Conservation (phyloP, 148 eudicot species). For the Amaranthus cruentus region DNA sequence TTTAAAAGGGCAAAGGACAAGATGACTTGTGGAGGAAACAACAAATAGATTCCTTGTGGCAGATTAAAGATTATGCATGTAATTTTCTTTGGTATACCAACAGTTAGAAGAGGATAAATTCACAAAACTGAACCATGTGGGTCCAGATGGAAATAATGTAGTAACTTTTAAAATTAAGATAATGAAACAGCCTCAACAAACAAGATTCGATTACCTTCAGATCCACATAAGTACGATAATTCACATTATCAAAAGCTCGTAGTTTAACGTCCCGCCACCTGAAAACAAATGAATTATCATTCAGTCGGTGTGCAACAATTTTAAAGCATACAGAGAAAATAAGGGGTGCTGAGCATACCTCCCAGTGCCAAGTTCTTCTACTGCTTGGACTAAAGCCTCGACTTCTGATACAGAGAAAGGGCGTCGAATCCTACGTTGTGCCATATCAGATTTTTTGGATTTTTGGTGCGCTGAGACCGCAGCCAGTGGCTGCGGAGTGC, state of each 20-base stretch:
- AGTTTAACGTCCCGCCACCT: constrained; percentile 97
- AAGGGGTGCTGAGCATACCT: constrained; percentile 38
- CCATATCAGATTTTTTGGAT: constrained; percentile 59
- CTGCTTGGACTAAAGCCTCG: constrained; percentile 92
- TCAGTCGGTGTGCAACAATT: too few relatives aligned
- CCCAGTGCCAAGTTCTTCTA: constrained; percentile 98
- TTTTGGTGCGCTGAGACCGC: constrained; percentile 50
- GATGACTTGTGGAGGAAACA: constrained; percentile 11
- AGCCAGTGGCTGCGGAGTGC: constrained; percentile 51
- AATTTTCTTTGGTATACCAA: constrained; percentile 23
- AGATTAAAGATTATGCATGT: constrained; percentile 9
- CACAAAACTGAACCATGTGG: constrained; percentile 6
- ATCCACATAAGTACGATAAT: constrained; percentile 94
- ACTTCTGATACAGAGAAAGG: constrained; percentile 95
- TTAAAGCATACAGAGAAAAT: background rate
- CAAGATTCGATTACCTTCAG: constrained; percentile 51
- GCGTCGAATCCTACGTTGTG: constrained; percentile 89
- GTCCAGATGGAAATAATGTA: constrained; percentile 5
- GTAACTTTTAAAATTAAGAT: background rate
- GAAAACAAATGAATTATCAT: constrained; percentile 7
- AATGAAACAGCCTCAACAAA: constrained; percentile 12
- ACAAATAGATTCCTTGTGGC: constrained; percentile 27
- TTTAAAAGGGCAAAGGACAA: background rate
- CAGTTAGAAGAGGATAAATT: constrained; percentile 20
- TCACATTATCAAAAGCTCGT: constrained; percentile 82